phyloP scores from a whole-genome alignment of 495 filamentous ascomycete genomes.

The Aspergillus saccharolyticus region DNA sequence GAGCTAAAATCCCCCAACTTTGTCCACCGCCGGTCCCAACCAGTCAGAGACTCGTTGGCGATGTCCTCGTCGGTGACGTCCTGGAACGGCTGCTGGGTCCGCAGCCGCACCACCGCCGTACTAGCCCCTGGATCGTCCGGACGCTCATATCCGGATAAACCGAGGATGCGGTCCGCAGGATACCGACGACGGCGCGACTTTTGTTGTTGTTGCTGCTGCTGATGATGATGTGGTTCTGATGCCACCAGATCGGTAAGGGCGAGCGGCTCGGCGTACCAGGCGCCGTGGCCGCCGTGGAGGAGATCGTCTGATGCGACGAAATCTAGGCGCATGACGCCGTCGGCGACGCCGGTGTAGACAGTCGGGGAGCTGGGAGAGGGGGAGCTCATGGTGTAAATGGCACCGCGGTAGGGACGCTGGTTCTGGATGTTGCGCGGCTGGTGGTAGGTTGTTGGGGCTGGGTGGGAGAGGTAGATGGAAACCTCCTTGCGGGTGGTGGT shows the following conservation, averaged over 20 bases:
- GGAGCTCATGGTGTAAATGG: conserved; percentile 55
- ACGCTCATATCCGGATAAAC: conserved; percentile 40
- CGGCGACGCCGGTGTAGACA: conserved; percentile 54
- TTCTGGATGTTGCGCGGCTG: conserved; percentile 11
- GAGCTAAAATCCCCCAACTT: conserved; percentile 24
- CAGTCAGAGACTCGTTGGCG: conserved; percentile 21
- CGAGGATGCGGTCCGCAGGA: conserved; percentile 15
- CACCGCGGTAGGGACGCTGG: conserved; percentile 31
- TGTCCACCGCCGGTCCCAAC: conserved; percentile 40
- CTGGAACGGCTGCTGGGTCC: conserved; percentile 32
- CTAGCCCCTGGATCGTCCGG: conserved; percentile 29
- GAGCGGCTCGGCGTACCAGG: conserved; percentile 35
- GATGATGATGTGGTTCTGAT: too few relatives aligned
- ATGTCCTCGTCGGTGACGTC: conserved; percentile 14
- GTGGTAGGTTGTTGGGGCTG: conserved; percentile 15
- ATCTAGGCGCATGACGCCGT: conserved; percentile 48
- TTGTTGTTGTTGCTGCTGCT: too few relatives aligned
- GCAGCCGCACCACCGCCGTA: conserved; percentile 31
- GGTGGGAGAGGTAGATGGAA: conserved; percentile 36
- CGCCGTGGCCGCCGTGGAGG: conserved; percentile 21
- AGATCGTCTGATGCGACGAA: conserved; percentile 47
- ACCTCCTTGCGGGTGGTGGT: conserved; percentile 29
- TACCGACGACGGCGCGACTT: not conserved
- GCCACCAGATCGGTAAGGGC: conserved; percentile 15
- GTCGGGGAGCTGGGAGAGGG: conserved; percentile 51